Evolutionary conservation across 1,284 basidiomycete species (phyloP), one percentile per base, ranked within the genome.

Genomic region (Cutaneotrichosporon sp.): DNA sequence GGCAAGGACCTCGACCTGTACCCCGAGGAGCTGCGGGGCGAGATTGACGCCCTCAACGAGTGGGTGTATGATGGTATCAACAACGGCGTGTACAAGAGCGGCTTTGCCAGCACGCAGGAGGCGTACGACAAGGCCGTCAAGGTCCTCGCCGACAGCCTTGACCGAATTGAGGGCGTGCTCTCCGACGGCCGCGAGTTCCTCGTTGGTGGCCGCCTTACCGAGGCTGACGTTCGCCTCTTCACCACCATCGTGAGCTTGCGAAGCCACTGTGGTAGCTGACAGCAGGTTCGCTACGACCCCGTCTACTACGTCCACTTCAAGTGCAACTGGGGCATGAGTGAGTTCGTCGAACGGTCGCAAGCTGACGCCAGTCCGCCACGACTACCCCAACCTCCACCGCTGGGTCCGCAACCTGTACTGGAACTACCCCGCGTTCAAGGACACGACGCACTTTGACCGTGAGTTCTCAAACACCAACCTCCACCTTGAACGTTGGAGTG

Each of bases 271-370:
- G 4, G 8, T 25, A 25, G 45, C 45, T 50, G 47, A 27, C 25
- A 18, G 14, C 27, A 50, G 47, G 31, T 50, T 65, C 72, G 90
- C 43, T 83, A 87, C 74, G 92, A 95, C 72, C 89, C 90, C 0
- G 94, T 92, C 34, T 98, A 99, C 80, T 85, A 89, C 58, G 87
- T 87, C 0, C 90, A 93, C 79, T 97, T 98, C 85, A 97, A 97
- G 79, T 95, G 92, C 82, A 95, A 97, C 83, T 79, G 91, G 67
- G 87, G 87, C 38, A 85, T 86, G 54, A 80, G 54, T 56, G 22
- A 47, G 54, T 56, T 10, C 3, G 27, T 14, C 11, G 22, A 13
- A 1, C 6, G 9, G 8, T 24, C 9, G 18, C 11, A 14, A 52
- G n/a, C 55, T 59, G 20, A 50, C 43, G n/a, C 20, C 64, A 69